A percentile compares a stretch with the other conserved stretches of the same genome.
phyloP scores from a whole-genome alignment of 2,329 filamentous ascomycete genomes.

The Penicillium brevicompactum region DNA sequence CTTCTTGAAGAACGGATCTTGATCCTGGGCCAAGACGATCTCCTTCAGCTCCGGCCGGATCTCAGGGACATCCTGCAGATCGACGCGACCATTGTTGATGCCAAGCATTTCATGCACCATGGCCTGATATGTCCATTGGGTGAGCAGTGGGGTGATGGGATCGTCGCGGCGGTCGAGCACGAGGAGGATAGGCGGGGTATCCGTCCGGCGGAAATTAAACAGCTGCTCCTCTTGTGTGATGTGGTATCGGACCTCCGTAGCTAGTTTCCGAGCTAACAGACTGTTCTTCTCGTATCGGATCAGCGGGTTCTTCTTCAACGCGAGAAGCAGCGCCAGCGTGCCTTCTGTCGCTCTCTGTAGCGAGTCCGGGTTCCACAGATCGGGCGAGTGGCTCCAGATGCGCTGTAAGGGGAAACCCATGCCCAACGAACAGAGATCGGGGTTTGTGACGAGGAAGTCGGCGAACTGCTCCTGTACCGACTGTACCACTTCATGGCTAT shows the following conservation, averaged over 20 bases:
- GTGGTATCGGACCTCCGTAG: slow-evolving; percentile 86
- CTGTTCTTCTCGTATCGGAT: slow-evolving; percentile 94
- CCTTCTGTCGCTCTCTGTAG: slow-evolving; percentile 86
- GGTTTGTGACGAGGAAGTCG: slow-evolving; percentile 93
- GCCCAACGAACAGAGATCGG: slow-evolving; percentile 83
- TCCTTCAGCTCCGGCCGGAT: slow-evolving; percentile 85
- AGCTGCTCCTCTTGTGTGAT: slow-evolving; percentile 95
- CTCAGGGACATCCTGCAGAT: slow-evolving; percentile 80
- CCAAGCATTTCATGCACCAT: slow-evolving; percentile 98
- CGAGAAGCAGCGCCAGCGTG: slow-evolving; percentile 77
- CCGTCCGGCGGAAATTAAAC: slow-evolving; percentile 93
- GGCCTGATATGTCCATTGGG: slow-evolving; percentile 99
- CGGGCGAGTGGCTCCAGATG: slow-evolving; percentile 79
- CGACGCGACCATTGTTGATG: slow-evolving; percentile 91
- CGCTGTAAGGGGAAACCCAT: slow-evolving; percentile 71
- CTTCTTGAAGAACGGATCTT: slow-evolving; percentile 98
- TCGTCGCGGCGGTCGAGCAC: slow-evolving; percentile 91
- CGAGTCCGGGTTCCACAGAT: slow-evolving; percentile 88
- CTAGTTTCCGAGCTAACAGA: slow-evolving; percentile 84
- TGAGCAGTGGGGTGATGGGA: slow-evolving; percentile 88
- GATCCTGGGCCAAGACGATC: slow-evolving; percentile 92
- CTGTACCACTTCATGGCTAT: slow-evolving; percentile 96
- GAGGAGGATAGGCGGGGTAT: slow-evolving; percentile 90
- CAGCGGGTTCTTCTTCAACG: slow-evolving; percentile 94
- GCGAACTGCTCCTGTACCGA: slow-evolving; percentile 94